These are phyloP conservation scores for Ammopiptanthus mongolicus DNA, from an alignment of 306 rosid genomes.

Conservation along the genomic window DNA sequence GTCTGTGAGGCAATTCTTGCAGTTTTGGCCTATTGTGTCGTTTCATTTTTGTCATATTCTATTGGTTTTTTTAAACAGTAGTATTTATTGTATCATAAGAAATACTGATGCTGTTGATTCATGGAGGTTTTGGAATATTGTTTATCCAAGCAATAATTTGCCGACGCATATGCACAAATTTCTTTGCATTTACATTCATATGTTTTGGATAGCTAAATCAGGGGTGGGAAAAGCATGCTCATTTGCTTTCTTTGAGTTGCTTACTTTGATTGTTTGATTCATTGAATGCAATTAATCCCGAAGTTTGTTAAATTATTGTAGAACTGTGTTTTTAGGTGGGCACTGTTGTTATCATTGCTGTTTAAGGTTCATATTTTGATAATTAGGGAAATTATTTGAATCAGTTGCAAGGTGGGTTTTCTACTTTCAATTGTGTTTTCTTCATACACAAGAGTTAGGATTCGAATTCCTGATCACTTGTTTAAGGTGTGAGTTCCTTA, in stretches of 20 bases:
- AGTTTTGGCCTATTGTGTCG: conserved; percentile 38
- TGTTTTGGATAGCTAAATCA: background rate
- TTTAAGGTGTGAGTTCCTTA: too few species aligned
- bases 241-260: too few species aligned
- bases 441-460: too few species aligned
- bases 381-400: too few species aligned
- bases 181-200: background rate
- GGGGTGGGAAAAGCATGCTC: too few species aligned
- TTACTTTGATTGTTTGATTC: background rate
- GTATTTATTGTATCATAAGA: conserved; percentile 34
- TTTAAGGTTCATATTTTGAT: too few species aligned
- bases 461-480: too few species aligned
- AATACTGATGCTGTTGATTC: conserved; percentile 19
- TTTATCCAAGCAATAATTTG: background rate
- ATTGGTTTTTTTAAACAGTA: conserved; percentile 17
- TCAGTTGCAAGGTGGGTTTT: too few species aligned
- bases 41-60: conserved; percentile 35
- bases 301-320: too few species aligned
- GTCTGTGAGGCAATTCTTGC: conserved; percentile 51
- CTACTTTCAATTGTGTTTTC: too few species aligned
- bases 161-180: background rate
- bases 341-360: too few species aligned
- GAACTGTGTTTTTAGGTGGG: too few species aligned
- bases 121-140: conserved; percentile 25
- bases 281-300: background rate